Conservation (phyloP, 805 yeast genomes). For the Phaffomyces thermotolerans region DNA sequence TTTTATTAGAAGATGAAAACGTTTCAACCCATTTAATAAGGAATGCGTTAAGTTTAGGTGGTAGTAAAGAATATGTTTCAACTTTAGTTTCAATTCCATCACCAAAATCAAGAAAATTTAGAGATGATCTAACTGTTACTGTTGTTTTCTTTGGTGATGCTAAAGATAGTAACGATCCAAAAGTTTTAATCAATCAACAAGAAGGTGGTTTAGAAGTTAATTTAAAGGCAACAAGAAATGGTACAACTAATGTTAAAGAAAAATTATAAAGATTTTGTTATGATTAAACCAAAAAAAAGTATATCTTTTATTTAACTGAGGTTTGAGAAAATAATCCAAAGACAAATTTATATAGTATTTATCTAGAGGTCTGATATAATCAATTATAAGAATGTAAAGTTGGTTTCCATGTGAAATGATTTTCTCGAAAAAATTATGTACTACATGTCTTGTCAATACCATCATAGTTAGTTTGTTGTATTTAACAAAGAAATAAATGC, state of each 20-base stretch:
- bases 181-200: neutral
- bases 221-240: constrained; percentile 8
- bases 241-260: constrained; percentile 1
- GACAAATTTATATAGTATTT: too few relatives aligned
- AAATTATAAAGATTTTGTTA: neutral
- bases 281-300: too few relatives aligned
- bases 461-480: too few relatives aligned
- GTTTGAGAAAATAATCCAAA: too few relatives aligned
- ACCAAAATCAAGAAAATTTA: constrained; percentile 82
- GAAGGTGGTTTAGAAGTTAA: constrained; percentile 10
- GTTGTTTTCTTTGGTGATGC: constrained; percentile 83
- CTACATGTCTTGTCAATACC: too few relatives aligned
- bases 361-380: too few relatives aligned
- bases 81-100: constrained; percentile 87
- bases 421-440: too few relatives aligned
- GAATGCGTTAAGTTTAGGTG: constrained; percentile 87
- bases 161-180: constrained; percentile 1
- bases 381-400: too few relatives aligned
- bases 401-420: too few relatives aligned
- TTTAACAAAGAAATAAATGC: too few relatives aligned
- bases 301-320: too few relatives aligned
- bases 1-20: constrained; percentile 72
- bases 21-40: constrained; percentile 90
- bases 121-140: constrained; percentile 94
- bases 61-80: constrained; percentile 78